phyloP scores from a whole-genome alignment of 768 basidiomycete genomes.

The Ramaria rubella region DNA sequence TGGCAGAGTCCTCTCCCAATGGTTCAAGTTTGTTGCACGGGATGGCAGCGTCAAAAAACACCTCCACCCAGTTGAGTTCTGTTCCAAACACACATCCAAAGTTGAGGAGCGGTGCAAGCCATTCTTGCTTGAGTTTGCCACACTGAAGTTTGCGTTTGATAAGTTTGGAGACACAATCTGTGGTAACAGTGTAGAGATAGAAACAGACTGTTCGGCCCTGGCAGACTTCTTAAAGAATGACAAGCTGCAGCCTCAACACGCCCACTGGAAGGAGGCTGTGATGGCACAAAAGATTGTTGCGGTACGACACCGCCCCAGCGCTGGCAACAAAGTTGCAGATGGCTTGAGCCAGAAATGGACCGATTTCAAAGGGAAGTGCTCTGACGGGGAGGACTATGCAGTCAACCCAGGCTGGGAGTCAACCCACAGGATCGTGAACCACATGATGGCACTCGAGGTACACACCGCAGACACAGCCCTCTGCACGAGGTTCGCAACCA shows the following conservation, averaged over 20 bases:
- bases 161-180: constrained; percentile 10
- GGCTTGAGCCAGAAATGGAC: constrained; percentile 19
- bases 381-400: constrained; percentile 12
- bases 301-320: too few relatives aligned
- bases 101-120: constrained; percentile 17
- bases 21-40: constrained; percentile 12
- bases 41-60: constrained; percentile 16
- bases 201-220: too few relatives aligned
- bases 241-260: too few relatives aligned
- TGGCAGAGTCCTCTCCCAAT: constrained; percentile 27
- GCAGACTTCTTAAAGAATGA: too few relatives aligned
- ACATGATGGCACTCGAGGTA: constrained; percentile 13
- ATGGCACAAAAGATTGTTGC: too few relatives aligned
- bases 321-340: constrained; percentile 21
- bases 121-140: too few relatives aligned
- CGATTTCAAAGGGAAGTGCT: too few relatives aligned
- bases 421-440: constrained; percentile 13
- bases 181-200: too few relatives aligned
- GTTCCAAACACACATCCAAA: constrained; percentile 29
- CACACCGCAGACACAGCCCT: too few relatives aligned
- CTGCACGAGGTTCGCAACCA: background rate
- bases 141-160: constrained; percentile 27
- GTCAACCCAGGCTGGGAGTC: too few relatives aligned
- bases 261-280: too few relatives aligned
- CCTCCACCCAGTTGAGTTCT: constrained; percentile 28